These are phyloP conservation scores for Poa annua DNA, from an alignment of 176 grass and related monocot genomes.

Conservation along the genomic window DNA sequence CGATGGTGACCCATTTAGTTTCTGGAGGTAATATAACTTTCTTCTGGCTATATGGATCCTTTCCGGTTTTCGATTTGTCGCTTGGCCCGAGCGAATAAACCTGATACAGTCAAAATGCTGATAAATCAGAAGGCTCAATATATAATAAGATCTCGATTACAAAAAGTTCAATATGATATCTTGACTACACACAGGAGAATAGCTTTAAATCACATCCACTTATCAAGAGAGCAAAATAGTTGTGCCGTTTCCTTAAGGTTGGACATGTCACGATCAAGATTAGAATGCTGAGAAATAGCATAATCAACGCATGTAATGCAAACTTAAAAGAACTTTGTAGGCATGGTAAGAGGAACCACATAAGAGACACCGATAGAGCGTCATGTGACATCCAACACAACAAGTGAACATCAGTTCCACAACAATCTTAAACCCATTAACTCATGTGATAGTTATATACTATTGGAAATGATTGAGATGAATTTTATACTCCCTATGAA, in stretches of 20 bases:
- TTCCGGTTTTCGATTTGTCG: constrained; percentile 67
- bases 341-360: neutral
- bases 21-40: constrained; percentile 54
- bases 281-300: constrained; percentile 11
- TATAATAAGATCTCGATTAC: neutral
- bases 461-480: neutral
- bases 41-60: constrained; percentile 48
- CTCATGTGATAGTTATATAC: neutral
- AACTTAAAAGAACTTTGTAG: constrained; percentile 33
- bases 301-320: constrained; percentile 5
- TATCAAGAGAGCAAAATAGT: neutral
- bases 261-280: neutral
- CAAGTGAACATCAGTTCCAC: constrained; percentile 20
- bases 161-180: neutral
- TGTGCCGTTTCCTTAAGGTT: neutral
- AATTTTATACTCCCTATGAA: neutral
- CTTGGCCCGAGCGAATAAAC: constrained; percentile 64
- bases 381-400: constrained; percentile 9
- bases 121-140: constrained; percentile 39
- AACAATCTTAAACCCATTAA: constrained; percentile 9
- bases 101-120: constrained; percentile 51
- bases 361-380: neutral
- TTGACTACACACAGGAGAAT: constrained; percentile 2
- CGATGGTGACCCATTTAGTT: constrained; percentile 60
- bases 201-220: neutral